Conservation (phyloP, 2,329 filamentous ascomycete genomes). For the Chaetothyriales sp. region DNA sequence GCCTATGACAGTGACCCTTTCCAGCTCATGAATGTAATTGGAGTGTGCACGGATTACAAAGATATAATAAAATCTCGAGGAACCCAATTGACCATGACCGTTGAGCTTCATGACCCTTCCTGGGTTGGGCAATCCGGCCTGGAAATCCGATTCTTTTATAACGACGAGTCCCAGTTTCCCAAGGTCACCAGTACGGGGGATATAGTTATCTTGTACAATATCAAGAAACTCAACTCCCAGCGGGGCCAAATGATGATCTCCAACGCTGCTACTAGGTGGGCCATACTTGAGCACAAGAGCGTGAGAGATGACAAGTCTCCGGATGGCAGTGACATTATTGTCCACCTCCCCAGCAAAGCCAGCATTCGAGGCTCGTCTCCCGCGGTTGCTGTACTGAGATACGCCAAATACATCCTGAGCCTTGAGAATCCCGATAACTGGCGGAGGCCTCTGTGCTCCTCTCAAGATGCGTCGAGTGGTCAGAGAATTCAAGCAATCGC, state of each 20-base stretch:
- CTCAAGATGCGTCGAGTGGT: constrained; percentile 2
- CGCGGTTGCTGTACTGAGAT: constrained; percentile 7
- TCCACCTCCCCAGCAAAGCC: neutral
- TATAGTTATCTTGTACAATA: constrained; percentile 46
- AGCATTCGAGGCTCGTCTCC: neutral
- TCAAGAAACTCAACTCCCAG: constrained; percentile 25
- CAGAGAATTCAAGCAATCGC: constrained; percentile 5
- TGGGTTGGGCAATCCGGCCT: constrained; percentile 29
- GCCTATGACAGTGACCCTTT: neutral
- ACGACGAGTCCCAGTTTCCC: constrained; percentile 29
- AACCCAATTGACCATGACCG: constrained; percentile 44
- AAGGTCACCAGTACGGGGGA: constrained; percentile 38
- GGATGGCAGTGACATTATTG: constrained; percentile 5
- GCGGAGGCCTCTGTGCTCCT: neutral
- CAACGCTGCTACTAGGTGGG: constrained; percentile 4
- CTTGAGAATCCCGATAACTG: constrained; percentile 9
- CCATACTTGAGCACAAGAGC: constrained; percentile 8
- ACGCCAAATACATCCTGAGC: constrained; percentile 11
- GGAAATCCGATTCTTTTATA: constrained; percentile 47
- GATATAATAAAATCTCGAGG: constrained; percentile 37
- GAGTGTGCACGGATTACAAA: constrained; percentile 53
- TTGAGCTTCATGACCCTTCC: constrained; percentile 47
- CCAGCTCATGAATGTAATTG: constrained; percentile 38
- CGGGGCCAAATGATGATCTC: constrained; percentile 5
- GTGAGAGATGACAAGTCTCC: constrained; percentile 3